These are phyloP conservation scores for Pleoardoris graminearum DNA, from an alignment of 2,329 filamentous ascomycete genomes.

Conservation along the genomic window DNA sequence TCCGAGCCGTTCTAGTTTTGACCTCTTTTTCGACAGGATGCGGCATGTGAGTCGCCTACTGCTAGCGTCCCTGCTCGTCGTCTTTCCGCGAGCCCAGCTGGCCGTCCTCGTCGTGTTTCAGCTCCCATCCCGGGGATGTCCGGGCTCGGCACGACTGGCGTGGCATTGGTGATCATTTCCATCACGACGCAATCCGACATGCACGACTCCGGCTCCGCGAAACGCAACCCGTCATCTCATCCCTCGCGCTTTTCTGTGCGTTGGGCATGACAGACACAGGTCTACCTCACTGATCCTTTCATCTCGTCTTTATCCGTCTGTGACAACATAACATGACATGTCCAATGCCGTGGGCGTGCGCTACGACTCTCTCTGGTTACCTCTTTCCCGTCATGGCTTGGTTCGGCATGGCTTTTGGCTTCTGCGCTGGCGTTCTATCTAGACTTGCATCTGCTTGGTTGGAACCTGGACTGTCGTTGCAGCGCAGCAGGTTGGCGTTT, in stretches of 20 bases:
- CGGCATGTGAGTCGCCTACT: background rate
- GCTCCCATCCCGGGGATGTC: background rate
- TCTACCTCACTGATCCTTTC: background rate
- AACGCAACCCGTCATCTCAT: slow-evolving; percentile 4
- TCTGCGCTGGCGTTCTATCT: background rate
- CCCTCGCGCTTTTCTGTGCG: background rate
- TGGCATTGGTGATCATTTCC: slow-evolving; percentile 1
- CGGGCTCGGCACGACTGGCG: background rate
- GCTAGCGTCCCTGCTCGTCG: slow-evolving; percentile 4
- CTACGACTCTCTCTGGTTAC: slow-evolving; percentile 4
- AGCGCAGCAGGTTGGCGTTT: too few species aligned
- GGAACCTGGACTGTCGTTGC: background rate
- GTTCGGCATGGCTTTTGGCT: background rate
- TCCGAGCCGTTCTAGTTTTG: background rate
- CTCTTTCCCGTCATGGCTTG: background rate
- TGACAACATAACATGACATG: background rate
- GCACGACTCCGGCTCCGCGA: slow-evolving; percentile 8
- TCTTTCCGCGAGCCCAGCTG: background rate
- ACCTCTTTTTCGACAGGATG: background rate
- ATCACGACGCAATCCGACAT: background rate
- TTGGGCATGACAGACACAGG: background rate
- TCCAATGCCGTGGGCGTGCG: background rate
- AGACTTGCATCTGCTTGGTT: background rate
- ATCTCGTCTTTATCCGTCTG: background rate
- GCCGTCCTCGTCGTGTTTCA: background rate